A percentile compares a stretch with the other conserved stretches of the same genome.
phyloP scores from a whole-genome alignment of 768 basidiomycete genomes.

The Serendipita vermifera region DNA sequence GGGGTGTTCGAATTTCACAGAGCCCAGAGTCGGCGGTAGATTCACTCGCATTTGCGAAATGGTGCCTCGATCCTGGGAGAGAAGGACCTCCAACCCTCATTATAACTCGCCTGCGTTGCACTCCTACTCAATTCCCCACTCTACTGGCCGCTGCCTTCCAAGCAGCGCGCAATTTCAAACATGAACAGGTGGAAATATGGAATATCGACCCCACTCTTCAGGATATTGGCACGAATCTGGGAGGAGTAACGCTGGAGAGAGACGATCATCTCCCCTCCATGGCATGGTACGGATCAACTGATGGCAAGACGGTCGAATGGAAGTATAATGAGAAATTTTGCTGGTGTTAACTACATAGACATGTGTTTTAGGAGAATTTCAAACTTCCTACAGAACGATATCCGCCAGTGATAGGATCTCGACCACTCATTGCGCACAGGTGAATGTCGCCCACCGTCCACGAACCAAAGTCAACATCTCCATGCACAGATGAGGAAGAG shows the following conservation, averaged over 20 bases:
- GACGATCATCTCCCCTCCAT: constrained; percentile 32
- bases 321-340: constrained; percentile 36
- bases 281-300: constrained; percentile 37
- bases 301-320: constrained; percentile 29
- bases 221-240: constrained; percentile 20
- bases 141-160: constrained; percentile 27
- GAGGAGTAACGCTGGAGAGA: constrained; percentile 25
- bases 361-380: neutral
- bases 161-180: constrained; percentile 25
- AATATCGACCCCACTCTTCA: constrained; percentile 29
- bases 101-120: constrained; percentile 32
- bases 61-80: constrained; percentile 31
- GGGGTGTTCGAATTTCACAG: constrained; percentile 24
- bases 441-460: constrained; percentile 46
- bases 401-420: constrained; percentile 42
- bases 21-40: too few relatives aligned
- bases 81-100: constrained; percentile 26
- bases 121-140: constrained; percentile 23
- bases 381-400: constrained; percentile 32
- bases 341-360: neutral
- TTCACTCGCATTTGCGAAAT: constrained; percentile 30
- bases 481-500: neutral
- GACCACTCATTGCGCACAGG: constrained; percentile 60
- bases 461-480: constrained; percentile 35
- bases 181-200: constrained; percentile 36